These are phyloP conservation scores for Davidsoniella virescens DNA, from an alignment of 2,329 filamentous ascomycete genomes.

Conservation along the genomic window DNA sequence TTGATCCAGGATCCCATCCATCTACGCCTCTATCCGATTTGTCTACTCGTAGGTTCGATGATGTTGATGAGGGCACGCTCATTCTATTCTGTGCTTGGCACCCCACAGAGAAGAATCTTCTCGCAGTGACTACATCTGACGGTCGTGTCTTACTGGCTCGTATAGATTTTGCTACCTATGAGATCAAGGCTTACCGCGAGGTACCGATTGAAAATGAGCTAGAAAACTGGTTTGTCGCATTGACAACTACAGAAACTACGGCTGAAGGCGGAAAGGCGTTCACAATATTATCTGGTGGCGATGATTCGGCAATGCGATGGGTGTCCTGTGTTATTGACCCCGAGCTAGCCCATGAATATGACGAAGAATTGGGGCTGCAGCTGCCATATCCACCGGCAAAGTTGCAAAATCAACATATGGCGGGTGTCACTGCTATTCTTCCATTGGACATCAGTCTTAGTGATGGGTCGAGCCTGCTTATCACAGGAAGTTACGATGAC, in stretches of 20 bases:
- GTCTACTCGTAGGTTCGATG: slow-evolving; percentile 28
- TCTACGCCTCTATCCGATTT: slow-evolving; percentile 24
- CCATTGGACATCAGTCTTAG: slow-evolving; percentile 36
- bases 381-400: slow-evolving; percentile 17
- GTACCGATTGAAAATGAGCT: slow-evolving; percentile 35
- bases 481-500: slow-evolving; percentile 91
- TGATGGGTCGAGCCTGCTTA: slow-evolving; percentile 38
- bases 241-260: slow-evolving; percentile 25
- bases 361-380: slow-evolving; percentile 11
- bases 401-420: slow-evolving; percentile 43
- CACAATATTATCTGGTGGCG: slow-evolving; percentile 53
- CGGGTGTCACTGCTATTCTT: slow-evolving; percentile 76
- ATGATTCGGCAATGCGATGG: slow-evolving; percentile 50
- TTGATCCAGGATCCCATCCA: slow-evolving; percentile 25
- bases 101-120: slow-evolving; percentile 32
- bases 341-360: slow-evolving; percentile 12
- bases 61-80: slow-evolving; percentile 41
- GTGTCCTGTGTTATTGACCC: slow-evolving; percentile 19
- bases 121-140: slow-evolving; percentile 57
- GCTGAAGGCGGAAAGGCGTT: slow-evolving; percentile 16
- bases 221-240: slow-evolving; percentile 60
- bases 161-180: slow-evolving; percentile 26
- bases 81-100: slow-evolving; percentile 64
- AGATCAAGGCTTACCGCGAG: slow-evolving; percentile 20
- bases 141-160: slow-evolving; percentile 44